phyloP scores from a whole-genome alignment of 257 asterid genomes.

The Solanum bukasovii region DNA sequence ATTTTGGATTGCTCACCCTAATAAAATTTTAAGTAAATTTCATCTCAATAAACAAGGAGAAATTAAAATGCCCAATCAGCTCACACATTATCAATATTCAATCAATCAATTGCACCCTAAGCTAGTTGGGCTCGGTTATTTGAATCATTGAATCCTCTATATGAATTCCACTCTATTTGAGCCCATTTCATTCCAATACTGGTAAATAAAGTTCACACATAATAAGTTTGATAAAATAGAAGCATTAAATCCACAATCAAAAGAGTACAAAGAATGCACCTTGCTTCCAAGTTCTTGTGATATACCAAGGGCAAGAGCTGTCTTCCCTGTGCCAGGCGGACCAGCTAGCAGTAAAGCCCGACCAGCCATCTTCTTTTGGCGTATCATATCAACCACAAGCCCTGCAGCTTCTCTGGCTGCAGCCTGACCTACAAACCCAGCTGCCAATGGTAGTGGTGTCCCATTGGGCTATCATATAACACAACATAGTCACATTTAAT shows the following conservation, averaged over 20 bases:
- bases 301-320: slow-evolving; percentile 93
- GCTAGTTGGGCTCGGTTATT: background rate
- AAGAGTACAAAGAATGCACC: slow-evolving; percentile 23
- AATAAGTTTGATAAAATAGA: background rate
- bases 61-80: background rate
- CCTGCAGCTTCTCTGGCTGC: slow-evolving; percentile 90
- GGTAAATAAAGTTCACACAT: background rate
- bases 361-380: slow-evolving; percentile 98
- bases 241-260: background rate
- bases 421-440: slow-evolving; percentile 95
- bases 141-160: background rate
- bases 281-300: slow-evolving; percentile 97
- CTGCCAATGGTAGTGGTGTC: slow-evolving; percentile 71
- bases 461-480: slow-evolving; percentile 51
- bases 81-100: background rate
- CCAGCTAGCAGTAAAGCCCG: slow-evolving; percentile 84
- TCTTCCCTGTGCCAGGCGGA: slow-evolving; percentile 98
- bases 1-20: background rate
- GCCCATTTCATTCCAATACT: background rate
- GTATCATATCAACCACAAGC: slow-evolving; percentile 92
- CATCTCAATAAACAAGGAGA: background rate
- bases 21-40: background rate
- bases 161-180: background rate
- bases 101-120: background rate
- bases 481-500: background rate